A percentile compares a stretch with the other conserved stretches of the same genome.
Conservation (phyloP, 1,139 yeast species). For the Keqinozyma sinolaborantium region DNA sequence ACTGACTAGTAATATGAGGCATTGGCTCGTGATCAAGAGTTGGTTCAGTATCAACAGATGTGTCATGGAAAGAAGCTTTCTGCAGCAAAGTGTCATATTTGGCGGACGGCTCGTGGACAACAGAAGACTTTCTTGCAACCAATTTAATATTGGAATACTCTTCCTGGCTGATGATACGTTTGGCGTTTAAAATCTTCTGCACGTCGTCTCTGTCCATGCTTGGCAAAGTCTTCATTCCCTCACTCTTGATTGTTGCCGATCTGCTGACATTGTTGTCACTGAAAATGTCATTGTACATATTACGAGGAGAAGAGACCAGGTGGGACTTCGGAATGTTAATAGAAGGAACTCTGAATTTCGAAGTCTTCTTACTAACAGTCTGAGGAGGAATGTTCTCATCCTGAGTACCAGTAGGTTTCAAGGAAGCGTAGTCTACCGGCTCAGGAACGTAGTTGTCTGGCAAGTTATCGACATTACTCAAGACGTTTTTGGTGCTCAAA, state of each 20-base stretch:
- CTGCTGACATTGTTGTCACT: constrained; percentile 24
- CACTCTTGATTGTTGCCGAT: constrained; percentile 36
- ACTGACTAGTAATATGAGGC: constrained; percentile 34
- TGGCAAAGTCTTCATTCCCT: constrained; percentile 43
- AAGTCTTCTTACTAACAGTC: constrained; percentile 11
- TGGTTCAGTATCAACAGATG: constrained; percentile 26
- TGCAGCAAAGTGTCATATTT: constrained; percentile 33
- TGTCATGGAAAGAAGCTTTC: constrained; percentile 39
- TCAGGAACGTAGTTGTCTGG: constrained; percentile 1
- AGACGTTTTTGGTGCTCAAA: constrained; percentile 26
- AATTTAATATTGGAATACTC: constrained; percentile 38
- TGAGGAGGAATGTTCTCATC: background rate
- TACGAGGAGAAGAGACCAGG: constrained; percentile 33
- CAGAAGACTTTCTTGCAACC: constrained; percentile 28
- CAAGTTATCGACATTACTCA: constrained; percentile 18
- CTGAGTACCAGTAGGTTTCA: background rate
- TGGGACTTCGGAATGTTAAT: constrained; percentile 39
- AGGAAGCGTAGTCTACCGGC: background rate
- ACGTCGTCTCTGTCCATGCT: constrained; percentile 50
- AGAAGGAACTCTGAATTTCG: constrained; percentile 42
- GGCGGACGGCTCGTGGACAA: constrained; percentile 26
- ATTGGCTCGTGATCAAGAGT: constrained; percentile 11
- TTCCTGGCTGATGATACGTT: constrained; percentile 38
- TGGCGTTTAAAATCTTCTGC: constrained; percentile 36
- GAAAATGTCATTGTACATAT: constrained; percentile 42